Evolutionary conservation across 1,284 basidiomycete species (phyloP).

Genomic region (Cryptococcus depauperatus): DNA sequence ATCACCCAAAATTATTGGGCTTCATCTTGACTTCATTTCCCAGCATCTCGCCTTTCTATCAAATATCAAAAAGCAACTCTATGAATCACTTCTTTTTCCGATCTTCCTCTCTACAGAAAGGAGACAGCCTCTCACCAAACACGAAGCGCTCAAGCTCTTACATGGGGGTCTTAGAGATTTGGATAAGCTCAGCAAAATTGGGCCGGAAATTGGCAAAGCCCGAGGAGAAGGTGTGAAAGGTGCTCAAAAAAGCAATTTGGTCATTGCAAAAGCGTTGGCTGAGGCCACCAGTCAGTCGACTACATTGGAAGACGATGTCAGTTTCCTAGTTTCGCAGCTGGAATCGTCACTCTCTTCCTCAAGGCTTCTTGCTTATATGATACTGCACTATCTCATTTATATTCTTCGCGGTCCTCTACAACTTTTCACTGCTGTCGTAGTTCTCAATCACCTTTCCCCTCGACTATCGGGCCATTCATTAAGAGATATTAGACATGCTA

Average conservation of each 20-base stretch:
- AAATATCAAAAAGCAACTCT: slow-evolving; percentile 47
- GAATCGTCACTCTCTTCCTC: slow-evolving; percentile 51
- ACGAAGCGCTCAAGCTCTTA: slow-evolving; percentile 6
- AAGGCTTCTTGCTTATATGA: slow-evolving; percentile 54
- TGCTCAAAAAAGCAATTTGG: slow-evolving; percentile 9
- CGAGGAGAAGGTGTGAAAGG: slow-evolving; percentile 3
- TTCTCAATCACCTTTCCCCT: slow-evolving; percentile 30
- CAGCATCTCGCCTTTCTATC: slow-evolving; percentile 43
- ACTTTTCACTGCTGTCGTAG: slow-evolving; percentile 50
- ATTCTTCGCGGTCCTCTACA: slow-evolving; percentile 54
- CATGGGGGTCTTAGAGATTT: slow-evolving; percentile 16
- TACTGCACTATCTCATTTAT: slow-evolving; percentile 53
- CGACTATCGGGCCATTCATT: slow-evolving; percentile 11
- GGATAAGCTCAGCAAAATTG: slow-evolving; percentile 29
- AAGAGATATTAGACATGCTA: slow-evolving; percentile 10
- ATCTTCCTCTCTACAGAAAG: slow-evolving; percentile 65
- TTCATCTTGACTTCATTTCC: slow-evolving; percentile 58
- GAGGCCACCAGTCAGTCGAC: slow-evolving; percentile 10
- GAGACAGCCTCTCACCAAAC: slow-evolving; percentile 51
- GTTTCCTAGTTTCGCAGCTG: slow-evolving; percentile 52
- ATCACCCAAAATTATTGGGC: slow-evolving; percentile 44
- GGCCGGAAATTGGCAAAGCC: slow-evolving; percentile 13
- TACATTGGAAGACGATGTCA: slow-evolving; percentile 53
- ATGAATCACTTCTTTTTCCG: slow-evolving; percentile 60
- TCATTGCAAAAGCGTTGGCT: slow-evolving; percentile 11